phyloP scores from a whole-genome alignment of 495 filamentous ascomycete genomes.

The Evansstolkia leycettana region DNA sequence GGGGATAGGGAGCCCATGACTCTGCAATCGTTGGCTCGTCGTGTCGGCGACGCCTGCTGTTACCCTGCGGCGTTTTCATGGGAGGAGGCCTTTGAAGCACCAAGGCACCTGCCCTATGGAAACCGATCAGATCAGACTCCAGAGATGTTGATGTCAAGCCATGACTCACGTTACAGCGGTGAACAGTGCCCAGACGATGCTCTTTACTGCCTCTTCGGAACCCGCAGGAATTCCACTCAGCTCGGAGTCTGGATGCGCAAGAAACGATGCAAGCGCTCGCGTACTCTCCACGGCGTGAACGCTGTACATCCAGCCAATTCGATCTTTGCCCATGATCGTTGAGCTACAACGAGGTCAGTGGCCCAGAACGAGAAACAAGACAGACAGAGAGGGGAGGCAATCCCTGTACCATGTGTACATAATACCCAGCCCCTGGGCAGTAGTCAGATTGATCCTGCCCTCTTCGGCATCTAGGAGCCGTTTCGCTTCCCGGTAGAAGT shows the following conservation, averaged over 20 bases:
- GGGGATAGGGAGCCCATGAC: slow-evolving; percentile 24
- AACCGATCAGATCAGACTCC: too few relatives aligned
- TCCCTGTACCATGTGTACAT: slow-evolving; percentile 16
- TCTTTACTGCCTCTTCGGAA: slow-evolving; percentile 3
- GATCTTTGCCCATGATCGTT: slow-evolving; percentile 15
- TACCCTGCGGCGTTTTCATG: background rate
- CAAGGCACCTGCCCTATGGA: background rate
- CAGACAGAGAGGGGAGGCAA: background rate
- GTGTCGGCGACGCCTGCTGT: background rate
- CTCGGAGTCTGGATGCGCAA: too few relatives aligned
- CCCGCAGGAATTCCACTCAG: too few relatives aligned
- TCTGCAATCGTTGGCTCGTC: slow-evolving; percentile 12
- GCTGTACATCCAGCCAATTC: slow-evolving; percentile 16
- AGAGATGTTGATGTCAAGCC: too few relatives aligned
- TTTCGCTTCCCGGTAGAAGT: slow-evolving; percentile 20
- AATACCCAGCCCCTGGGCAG: slow-evolving; percentile 15
- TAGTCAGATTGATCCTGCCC: slow-evolving; percentile 14
- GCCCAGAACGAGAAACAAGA: too few relatives aligned
- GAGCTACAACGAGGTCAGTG: background rate
- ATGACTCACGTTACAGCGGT: too few relatives aligned
- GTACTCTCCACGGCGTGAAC: background rate
- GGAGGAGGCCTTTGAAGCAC: slow-evolving; percentile 3
- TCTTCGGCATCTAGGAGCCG: slow-evolving; percentile 16
- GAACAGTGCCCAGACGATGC: background rate
- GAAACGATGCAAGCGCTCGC: slow-evolving; percentile 3